phyloP scores from a whole-genome alignment of 768 basidiomycete species.

The Auriculariales sp. region DNA sequence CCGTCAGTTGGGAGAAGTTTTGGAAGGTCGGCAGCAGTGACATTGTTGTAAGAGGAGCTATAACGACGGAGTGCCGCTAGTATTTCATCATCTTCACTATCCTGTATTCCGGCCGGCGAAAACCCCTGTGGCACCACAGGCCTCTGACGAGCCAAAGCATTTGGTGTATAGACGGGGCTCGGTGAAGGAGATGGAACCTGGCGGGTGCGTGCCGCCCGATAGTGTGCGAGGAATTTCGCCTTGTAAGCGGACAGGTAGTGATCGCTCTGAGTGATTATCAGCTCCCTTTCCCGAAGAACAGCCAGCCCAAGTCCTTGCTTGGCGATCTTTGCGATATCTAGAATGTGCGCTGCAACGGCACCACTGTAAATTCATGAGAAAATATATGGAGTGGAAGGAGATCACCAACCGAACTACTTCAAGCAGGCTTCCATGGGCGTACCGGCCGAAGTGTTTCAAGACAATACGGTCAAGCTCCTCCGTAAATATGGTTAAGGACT shows the following conservation, averaged over 20 bases:
- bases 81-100: too few relatives aligned
- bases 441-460: conserved; percentile 30
- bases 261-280: conserved; percentile 29
- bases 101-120: too few relatives aligned
- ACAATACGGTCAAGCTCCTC: conserved; percentile 29
- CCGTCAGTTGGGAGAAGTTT: conserved; percentile 4
- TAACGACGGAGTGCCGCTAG: too few relatives aligned
- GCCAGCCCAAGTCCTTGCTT: conserved; percentile 13
- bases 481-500: conserved; percentile 22
- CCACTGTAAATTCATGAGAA: conserved; percentile 18
- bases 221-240: conserved; percentile 34
- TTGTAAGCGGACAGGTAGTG: conserved; percentile 34
- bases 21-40: conserved; percentile 4
- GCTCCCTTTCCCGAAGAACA: neutral
- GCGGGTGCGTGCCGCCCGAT: neutral
- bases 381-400: neutral
- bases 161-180: too few relatives aligned
- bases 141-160: too few relatives aligned
- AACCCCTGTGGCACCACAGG: too few relatives aligned
- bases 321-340: conserved; percentile 19
- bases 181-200: conserved; percentile 13
- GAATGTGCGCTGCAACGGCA: conserved; percentile 35
- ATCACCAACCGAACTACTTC: neutral
- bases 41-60: conserved; percentile 3
- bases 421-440: conserved; percentile 35